Conservation (phyloP, 495 filamentous ascomycete genomes). For the Penicillium chermesinum region DNA sequence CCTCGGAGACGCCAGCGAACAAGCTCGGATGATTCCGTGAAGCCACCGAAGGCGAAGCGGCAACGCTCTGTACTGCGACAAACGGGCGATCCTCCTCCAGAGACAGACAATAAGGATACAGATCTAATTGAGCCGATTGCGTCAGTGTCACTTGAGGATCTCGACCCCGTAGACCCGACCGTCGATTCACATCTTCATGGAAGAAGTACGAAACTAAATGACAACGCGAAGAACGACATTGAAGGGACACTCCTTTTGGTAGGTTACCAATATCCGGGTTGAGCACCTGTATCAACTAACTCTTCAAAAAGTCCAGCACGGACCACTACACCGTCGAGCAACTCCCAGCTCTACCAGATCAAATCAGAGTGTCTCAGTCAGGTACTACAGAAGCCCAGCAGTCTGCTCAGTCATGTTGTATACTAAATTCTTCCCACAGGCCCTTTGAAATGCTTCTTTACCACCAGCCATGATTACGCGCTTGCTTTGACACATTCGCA, state of each 20-base stretch:
- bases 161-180: constrained; percentile 6
- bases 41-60: constrained; percentile 66
- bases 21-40: constrained; percentile 56
- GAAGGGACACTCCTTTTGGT: constrained; percentile 63
- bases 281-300: constrained; percentile 1
- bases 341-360: constrained; percentile 73
- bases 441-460: constrained; percentile 50
- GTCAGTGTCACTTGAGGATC: constrained; percentile 2
- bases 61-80: constrained; percentile 59
- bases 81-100: constrained; percentile 36
- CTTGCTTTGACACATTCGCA: constrained; percentile 71
- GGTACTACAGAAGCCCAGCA: constrained; percentile 37
- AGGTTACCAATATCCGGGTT: constrained; percentile 23
- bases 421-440: constrained; percentile 20
- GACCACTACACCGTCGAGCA: constrained; percentile 81
- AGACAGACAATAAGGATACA: constrained; percentile 14
- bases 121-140: constrained; percentile 15
- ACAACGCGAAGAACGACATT: constrained; percentile 39
- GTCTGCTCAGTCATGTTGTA: not conserved
- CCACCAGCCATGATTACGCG: constrained; percentile 64
- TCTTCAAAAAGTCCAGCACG: constrained; percentile 64
- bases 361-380: constrained; percentile 55
- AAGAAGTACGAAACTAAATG: constrained; percentile 52
- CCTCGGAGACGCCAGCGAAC: constrained; percentile 65
- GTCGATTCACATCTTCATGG: constrained; percentile 52